A percentile compares a stretch with the other conserved stretches of the same genome.
Conservation (phyloP, 331 rosid genomes). For the Erythrophleum ivorense region DNA sequence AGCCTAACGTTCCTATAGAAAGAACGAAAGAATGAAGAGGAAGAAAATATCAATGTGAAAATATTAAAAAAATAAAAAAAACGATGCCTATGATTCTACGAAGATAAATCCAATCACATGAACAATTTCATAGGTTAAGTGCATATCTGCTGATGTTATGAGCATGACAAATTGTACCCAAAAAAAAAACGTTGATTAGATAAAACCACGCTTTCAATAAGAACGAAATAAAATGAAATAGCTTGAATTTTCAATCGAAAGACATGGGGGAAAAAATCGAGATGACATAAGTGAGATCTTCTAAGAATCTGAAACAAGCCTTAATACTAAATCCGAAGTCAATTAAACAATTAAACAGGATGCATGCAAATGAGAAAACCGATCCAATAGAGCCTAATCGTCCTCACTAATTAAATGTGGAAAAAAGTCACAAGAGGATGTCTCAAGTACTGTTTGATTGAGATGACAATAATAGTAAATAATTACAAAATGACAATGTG, state of each 20-base stretch:
- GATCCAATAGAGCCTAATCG: conserved; percentile 32
- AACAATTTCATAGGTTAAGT: conserved; percentile 34
- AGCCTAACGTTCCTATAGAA: not conserved
- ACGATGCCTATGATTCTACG: conserved; percentile 35
- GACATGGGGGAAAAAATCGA: conserved; percentile 1
- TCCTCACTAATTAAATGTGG: conserved; percentile 6
- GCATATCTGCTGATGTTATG: conserved; percentile 15
- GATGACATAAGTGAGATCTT: conserved; percentile 43
- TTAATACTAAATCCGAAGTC: conserved; percentile 11
- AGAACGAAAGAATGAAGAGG: not conserved
- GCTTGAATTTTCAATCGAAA: conserved; percentile 29
- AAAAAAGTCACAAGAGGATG: no score
- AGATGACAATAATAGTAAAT: not conserved
- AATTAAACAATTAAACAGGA: conserved; percentile 5
- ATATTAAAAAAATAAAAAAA: not conserved
- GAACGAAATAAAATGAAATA: not conserved
- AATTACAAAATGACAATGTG: not conserved
- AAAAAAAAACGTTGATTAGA: not conserved
- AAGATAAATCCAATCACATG: conserved; percentile 38
- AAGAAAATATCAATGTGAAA: not conserved
- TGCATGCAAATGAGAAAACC: conserved; percentile 1
- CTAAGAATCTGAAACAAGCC: conserved; percentile 31
- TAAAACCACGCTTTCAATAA: conserved; percentile 20
- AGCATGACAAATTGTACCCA: conserved; percentile 29
- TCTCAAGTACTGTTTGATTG: not conserved